phyloP scores from a whole-genome alignment of 208 protist species.

The Tritrichomonas foetus region DNA sequence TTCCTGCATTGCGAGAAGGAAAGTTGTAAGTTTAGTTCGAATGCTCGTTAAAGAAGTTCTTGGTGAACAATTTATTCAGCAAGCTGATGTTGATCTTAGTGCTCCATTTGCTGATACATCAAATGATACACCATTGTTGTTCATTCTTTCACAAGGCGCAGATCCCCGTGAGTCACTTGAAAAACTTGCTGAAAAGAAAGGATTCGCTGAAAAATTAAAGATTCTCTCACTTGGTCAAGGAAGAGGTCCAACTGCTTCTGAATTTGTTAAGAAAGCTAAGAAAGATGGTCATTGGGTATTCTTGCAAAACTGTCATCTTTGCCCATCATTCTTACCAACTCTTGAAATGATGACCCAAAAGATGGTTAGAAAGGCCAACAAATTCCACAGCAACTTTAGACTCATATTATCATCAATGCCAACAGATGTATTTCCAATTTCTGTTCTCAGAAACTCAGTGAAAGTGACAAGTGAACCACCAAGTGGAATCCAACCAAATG shows the following conservation, averaged over 20 bases:
- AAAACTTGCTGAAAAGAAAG: conserved; percentile 70
- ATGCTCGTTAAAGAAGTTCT: conserved; percentile 44
- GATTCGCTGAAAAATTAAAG: conserved; percentile 67
- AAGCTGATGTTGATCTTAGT: conserved; percentile 53
- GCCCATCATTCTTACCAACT: conserved; percentile 72
- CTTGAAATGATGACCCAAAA: conserved; percentile 77
- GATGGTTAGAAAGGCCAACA: conserved; percentile 52
- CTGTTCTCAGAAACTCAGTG: conserved; percentile 88
- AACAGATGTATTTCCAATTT: conserved; percentile 80
- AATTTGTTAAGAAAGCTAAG: conserved; percentile 76
- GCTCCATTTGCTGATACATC: conserved; percentile 54
- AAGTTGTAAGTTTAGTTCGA: neutral
- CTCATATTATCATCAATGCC: conserved; percentile 97
- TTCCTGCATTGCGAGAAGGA: neutral
- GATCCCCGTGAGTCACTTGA: conserved; percentile 83
- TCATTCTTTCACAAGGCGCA: conserved; percentile 88
- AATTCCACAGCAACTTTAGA: conserved; percentile 76
- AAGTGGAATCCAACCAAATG: conserved; percentile 71
- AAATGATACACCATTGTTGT: conserved; percentile 77
- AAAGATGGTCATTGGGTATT: conserved; percentile 74
- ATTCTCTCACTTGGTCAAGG: conserved; percentile 87
- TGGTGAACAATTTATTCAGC: conserved; percentile 52
- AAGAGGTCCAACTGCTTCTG: conserved; percentile 80
- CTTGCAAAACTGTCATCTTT: conserved; percentile 92
- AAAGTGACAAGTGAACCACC: conserved; percentile 96